Evolutionary conservation across 176 grass and related monocot genomes (phyloP).

Genomic region (Zea luxurians): DNA sequence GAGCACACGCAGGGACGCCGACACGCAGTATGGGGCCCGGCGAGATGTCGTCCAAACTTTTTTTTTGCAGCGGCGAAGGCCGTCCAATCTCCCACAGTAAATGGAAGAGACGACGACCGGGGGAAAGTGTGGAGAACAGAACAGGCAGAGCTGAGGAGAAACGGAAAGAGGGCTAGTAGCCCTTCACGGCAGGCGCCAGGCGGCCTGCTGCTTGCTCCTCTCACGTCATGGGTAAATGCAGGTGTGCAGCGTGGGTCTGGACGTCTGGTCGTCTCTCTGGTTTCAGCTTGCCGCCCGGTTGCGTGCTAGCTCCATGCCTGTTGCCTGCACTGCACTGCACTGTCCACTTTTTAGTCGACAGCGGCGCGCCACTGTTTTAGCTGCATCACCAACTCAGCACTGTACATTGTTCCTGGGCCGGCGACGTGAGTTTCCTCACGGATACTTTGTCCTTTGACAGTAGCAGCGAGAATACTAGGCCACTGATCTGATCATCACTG

Average conservation of each 20-base stretch:
- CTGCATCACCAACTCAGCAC: constrained; percentile 12
- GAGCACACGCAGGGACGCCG: background rate
- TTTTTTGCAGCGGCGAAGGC: constrained; percentile 26
- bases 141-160: background rate
- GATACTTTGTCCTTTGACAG: background rate
- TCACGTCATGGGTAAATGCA: constrained; percentile 29
- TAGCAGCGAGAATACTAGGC: background rate
- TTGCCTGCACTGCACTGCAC: background rate
- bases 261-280: background rate
- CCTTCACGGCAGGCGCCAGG: background rate
- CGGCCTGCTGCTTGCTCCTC: background rate
- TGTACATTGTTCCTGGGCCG: background rate
- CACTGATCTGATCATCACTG: background rate
- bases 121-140: no score
- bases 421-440: background rate
- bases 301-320: background rate
- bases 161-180: background rate
- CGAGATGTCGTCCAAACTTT: no score
- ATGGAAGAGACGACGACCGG: background rate
- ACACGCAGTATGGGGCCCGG: background rate
- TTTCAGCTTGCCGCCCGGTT: background rate
- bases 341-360: background rate
- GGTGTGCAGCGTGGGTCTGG: background rate
- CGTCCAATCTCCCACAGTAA: constrained; percentile 36
- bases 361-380: background rate